Base-by-base conservation (phyloP, 352 stramenopile species). In the Plasmopara muralis region DNA sequence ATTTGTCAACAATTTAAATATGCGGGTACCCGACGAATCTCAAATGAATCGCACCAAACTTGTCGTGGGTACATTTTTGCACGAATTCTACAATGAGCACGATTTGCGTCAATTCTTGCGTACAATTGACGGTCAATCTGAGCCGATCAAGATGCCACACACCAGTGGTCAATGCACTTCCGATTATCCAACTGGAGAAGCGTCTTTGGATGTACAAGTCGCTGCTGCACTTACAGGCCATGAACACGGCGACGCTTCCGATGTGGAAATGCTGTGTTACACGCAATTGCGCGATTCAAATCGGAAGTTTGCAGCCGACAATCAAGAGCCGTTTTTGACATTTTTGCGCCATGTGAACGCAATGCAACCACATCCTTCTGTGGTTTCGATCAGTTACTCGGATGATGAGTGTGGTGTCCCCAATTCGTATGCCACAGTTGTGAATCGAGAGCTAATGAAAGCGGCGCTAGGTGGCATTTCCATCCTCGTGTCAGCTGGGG, bases 341-440 rank as follows among this genome's bases (percentile, higher is more conserved):
- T 91, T 91, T 51, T 55, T 91, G 31, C 76, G 82, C 43, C 72
- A 82, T 14, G 57, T 89, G 8, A 91, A 89, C 47, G 68, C 66
- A n/a, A 77, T 87, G 62, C 60, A 83, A 0, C 66, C 74, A 2
- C 53, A 70, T 20, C 81, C 81, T 5, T 54, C 70, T 5, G 81
- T 89, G 28, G 74, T 91, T 6, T 89, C 77, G 14, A 78, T 91
- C 53, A 91, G 81, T 56, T 91, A 91, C 66, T 84, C 81, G 10
- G 81, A 91, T 56, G 81, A 91, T 42, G 81, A 91, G 57, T 88
- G 77, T 55, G 79, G 74, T 20, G 53, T 89, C 12, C 76, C 81
- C 0, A 25, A 33, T 4, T 61, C 50, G 9, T 91, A 91, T 54
- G 72, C 72, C 0, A 57, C 65, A 28, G 72, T 77, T 1, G 72